Evolutionary conservation across 495 filamentous ascomycete genomes (phyloP).

Genomic region (Xylaria longipes): DNA sequence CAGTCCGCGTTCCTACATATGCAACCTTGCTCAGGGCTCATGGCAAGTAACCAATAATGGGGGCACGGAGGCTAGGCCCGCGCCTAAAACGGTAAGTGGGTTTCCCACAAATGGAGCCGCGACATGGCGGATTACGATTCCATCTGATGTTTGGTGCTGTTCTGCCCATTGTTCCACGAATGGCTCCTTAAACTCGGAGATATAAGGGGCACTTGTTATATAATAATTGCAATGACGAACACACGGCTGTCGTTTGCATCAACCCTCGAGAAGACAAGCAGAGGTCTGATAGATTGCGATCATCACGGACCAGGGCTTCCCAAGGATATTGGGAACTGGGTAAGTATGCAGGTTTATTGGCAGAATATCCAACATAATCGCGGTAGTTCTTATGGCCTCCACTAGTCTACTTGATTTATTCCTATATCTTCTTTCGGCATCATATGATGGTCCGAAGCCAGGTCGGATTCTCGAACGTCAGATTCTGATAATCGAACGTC

Average conservation of each 20-base stretch:
- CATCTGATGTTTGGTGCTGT: neutral
- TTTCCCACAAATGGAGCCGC: neutral
- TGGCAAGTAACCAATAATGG: constrained; percentile 23
- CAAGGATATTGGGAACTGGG: neutral
- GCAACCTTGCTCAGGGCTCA: constrained; percentile 5
- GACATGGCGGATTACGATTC: constrained; percentile 12
- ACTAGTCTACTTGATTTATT: neutral
- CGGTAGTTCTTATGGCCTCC: neutral
- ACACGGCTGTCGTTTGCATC: neutral
- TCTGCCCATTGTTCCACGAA: constrained; percentile 21
- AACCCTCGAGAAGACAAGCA: neutral
- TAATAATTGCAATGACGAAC: neutral
- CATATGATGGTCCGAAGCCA: no score
- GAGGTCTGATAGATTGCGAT: neutral
- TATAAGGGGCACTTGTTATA: neutral
- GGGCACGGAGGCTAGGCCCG: constrained; percentile 12
- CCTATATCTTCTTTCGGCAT: neutral
- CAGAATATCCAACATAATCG: neutral
- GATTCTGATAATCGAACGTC: no score
- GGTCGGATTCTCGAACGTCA: no score
- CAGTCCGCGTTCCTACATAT: constrained; percentile 23
- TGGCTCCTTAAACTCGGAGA: neutral
- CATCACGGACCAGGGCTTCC: neutral
- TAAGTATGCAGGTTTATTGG: constrained; percentile 8
- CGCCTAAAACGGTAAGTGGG: constrained; percentile 25